Evolutionary conservation across 2,329 filamentous ascomycete genomes (phyloP).

Genomic region (Botrytis cinerea): DNA sequence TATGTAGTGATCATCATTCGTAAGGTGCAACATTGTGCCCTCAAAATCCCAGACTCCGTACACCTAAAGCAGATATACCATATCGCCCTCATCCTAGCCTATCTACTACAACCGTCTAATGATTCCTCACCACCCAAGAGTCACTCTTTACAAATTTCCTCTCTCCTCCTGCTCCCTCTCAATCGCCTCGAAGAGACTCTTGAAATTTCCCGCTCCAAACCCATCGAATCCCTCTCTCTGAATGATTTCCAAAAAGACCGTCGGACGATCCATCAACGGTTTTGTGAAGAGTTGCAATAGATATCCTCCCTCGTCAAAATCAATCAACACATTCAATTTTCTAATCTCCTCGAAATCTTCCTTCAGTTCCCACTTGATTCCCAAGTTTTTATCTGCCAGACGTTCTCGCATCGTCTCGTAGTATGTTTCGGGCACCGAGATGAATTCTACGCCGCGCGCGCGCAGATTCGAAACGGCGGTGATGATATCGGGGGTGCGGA

Average conservation of each 20-base stretch:
- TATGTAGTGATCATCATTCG: neutral
- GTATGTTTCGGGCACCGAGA: conserved; percentile 83
- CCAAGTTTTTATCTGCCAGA: conserved; percentile 57
- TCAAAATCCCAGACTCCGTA: neutral
- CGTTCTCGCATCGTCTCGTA: conserved; percentile 76
- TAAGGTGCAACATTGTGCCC: neutral
- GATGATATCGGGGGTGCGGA: conserved; percentile 81
- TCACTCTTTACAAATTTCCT: conserved; percentile 68
- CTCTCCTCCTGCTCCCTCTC: conserved; percentile 87
- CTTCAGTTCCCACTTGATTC: conserved; percentile 60
- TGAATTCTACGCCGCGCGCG: conserved; percentile 90
- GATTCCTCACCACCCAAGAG: no score
- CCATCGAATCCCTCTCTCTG: conserved; percentile 88
- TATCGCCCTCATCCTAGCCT: neutral
- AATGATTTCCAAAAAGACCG: conserved; percentile 95
- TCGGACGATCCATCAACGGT: conserved; percentile 91
- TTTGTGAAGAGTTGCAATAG: conserved; percentile 76
- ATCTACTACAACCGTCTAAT: neutral
- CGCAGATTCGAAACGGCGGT: conserved; percentile 73
- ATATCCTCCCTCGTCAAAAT: conserved; percentile 93
- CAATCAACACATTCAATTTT: conserved; percentile 83
- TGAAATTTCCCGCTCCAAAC: conserved; percentile 95
- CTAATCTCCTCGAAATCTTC: conserved; percentile 80
- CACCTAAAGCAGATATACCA: neutral
- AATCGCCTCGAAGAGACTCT: conserved; percentile 91